Evolutionary conservation across 331 rosid genomes (phyloP), one percentile per base, ranked within the genome.

Genomic region (Pyracantha coccinea): DNA sequence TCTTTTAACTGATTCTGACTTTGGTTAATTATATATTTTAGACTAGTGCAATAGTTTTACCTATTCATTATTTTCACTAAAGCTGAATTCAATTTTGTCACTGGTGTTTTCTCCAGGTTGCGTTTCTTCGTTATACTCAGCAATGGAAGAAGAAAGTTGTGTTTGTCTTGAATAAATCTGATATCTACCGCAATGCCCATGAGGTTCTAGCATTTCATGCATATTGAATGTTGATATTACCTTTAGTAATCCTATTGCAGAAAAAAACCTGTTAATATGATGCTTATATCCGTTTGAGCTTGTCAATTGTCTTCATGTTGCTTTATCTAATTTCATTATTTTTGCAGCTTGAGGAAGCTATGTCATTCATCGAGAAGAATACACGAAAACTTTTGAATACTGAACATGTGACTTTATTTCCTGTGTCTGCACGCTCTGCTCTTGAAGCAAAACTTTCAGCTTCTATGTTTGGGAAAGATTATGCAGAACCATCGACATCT

Each of bases 111-210:
- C 77, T 89, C 81, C 92, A 94, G 99, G 89, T 94, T 80, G 68
- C 75, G 61, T 94, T 94, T 85, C 99, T 94, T 80, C 95, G 86
- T 33, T 94, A 94, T 84, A 92, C 92, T 64, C 99, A 92, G 81
- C 99, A 94, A 72, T 94, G 99, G 99, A 94, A 90, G 83, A 94
- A 94, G 86, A 94, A 90, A 88, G 97, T 90, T 57, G 96, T 94
- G 70, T 94, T 94, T 70, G 92, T 94, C 76, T 79, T 94, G 90
- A 94, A 94, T 80, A 94, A 94, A 82, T 83, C 91, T 82, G 99
- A 94, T 87, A 87, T 92, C 72, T 94, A 92, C 83, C 96, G 75
- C 83, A 87, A 80, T 78, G 73, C 85, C 65, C 58, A 57, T 17
- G 99, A 94, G 97, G 97, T 87, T 82, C 78, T 69, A 25, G 79